A percentile compares a stretch with the other conserved stretches of the same genome.
phyloP scores from a whole-genome alignment of 1,139 yeast species.

The Suhomyces yuchorum region DNA sequence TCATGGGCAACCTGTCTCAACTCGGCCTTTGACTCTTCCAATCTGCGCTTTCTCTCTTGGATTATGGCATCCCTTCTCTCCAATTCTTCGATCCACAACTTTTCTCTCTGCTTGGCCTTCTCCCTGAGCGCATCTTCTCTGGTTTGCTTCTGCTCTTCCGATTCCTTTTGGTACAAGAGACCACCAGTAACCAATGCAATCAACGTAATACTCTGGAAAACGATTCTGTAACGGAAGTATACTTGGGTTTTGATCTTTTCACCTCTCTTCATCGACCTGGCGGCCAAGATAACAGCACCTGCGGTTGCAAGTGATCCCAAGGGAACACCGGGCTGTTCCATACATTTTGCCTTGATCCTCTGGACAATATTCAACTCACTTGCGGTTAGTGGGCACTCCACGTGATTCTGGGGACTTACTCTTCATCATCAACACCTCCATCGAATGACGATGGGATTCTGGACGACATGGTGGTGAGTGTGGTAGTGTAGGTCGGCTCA shows the following conservation, averaged over 20 bases:
- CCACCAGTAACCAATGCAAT: slow-evolving; percentile 85
- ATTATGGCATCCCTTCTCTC: slow-evolving; percentile 77
- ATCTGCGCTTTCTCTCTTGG: slow-evolving; percentile 59
- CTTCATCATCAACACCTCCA: slow-evolving; percentile 19
- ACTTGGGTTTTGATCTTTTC: slow-evolving; percentile 75
- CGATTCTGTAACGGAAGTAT: slow-evolving; percentile 90
- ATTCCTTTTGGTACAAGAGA: slow-evolving; percentile 54
- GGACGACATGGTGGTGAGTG: slow-evolving; percentile 6
- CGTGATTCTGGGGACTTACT: slow-evolving; percentile 19
- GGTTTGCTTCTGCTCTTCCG: slow-evolving; percentile 44
- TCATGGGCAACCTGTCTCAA: slow-evolving; percentile 43
- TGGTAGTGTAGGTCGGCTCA: neutral
- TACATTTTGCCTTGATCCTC: slow-evolving; percentile 39
- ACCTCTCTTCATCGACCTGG: slow-evolving; percentile 72
- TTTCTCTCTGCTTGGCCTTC: slow-evolving; percentile 83
- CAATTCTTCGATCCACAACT: slow-evolving; percentile 87
- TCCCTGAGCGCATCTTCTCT: slow-evolving; percentile 64
- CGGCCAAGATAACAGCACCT: slow-evolving; percentile 79
- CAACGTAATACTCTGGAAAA: slow-evolving; percentile 78
- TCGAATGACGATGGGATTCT: slow-evolving; percentile 27
- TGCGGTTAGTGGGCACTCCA: slow-evolving; percentile 7
- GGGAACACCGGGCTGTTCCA: slow-evolving; percentile 81
- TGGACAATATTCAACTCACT: slow-evolving; percentile 26
- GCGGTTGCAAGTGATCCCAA: slow-evolving; percentile 77
- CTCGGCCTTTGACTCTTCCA: slow-evolving; percentile 42